Evolutionary conservation across 2,329 filamentous ascomycete species (phyloP).

Genomic region (Emericellopsis atlantica): DNA sequence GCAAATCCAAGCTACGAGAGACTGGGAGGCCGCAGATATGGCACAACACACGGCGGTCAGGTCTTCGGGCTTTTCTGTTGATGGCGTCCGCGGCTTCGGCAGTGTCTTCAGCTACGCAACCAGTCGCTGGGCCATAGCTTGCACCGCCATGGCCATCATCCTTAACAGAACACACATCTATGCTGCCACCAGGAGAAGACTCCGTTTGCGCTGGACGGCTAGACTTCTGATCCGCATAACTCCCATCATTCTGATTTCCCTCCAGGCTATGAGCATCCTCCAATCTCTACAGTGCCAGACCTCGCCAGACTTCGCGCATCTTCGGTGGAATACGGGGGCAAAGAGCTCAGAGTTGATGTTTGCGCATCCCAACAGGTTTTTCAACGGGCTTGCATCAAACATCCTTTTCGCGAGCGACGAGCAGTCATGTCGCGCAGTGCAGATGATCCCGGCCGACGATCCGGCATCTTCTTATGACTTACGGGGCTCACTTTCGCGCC

Average conservation of each 20-base stretch:
- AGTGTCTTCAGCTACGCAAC: slow-evolving; percentile 85
- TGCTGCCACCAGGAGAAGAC: slow-evolving; percentile 69
- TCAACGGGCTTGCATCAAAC: slow-evolving; percentile 60
- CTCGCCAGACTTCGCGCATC: slow-evolving; percentile 53
- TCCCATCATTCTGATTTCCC: slow-evolving; percentile 56
- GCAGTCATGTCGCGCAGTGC: slow-evolving; percentile 60
- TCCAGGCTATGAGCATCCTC: slow-evolving; percentile 58
- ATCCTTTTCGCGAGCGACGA: slow-evolving; percentile 62
- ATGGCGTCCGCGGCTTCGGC: slow-evolving; percentile 56
- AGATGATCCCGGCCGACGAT: slow-evolving; percentile 50
- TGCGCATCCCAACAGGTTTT: slow-evolving; percentile 51
- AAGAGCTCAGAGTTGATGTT: slow-evolving; percentile 59
- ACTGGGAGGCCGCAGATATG: too few relatives aligned
- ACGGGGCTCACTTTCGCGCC: slow-evolving; percentile 63
- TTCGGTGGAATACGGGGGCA: slow-evolving; percentile 57
- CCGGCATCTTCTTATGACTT: slow-evolving; percentile 39
- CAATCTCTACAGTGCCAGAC: slow-evolving; percentile 91
- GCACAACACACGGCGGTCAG: background rate
- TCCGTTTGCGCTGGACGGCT: slow-evolving; percentile 63
- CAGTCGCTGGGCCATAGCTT: slow-evolving; percentile 83
- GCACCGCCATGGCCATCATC: slow-evolving; percentile 73
- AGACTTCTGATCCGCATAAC: slow-evolving; percentile 57
- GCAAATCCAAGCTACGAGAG: too few relatives aligned
- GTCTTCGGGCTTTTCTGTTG: slow-evolving; percentile 33
- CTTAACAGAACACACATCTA: slow-evolving; percentile 91